Evolutionary conservation across 176 grass and related monocot species (phyloP).

Genomic region (Triticum turgidum): DNA sequence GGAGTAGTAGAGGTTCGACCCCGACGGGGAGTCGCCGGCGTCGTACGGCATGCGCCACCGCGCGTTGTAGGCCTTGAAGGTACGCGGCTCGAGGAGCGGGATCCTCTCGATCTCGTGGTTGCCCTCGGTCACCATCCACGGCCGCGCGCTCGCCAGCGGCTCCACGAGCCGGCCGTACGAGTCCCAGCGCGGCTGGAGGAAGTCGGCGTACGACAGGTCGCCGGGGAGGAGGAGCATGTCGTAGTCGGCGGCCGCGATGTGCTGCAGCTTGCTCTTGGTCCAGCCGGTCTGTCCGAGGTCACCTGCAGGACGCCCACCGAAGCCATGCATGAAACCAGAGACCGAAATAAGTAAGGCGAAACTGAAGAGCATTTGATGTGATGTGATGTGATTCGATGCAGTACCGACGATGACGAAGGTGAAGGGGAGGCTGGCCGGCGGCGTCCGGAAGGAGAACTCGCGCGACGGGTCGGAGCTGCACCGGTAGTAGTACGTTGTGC

Average conservation of each 20-base stretch:
- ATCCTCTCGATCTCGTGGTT: slow-evolving; percentile 53
- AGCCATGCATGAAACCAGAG: not conserved
- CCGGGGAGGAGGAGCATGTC: slow-evolving; percentile 16
- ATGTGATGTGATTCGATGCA: not conserved
- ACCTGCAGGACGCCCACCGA: not conserved
- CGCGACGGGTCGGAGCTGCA: slow-evolving; percentile 39
- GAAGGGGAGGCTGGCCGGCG: slow-evolving; percentile 48
- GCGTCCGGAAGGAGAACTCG: slow-evolving; percentile 68
- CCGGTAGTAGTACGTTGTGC: slow-evolving; percentile 55
- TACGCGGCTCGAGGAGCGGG: not conserved
- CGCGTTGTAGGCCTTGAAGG: slow-evolving; percentile 47
- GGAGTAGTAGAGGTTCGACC: slow-evolving; percentile 67
- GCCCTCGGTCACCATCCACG: slow-evolving; percentile 22
- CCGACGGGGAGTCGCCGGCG: slow-evolving; percentile 41
- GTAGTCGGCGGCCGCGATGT: slow-evolving; percentile 40
- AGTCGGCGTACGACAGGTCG: not conserved
- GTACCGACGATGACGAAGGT: slow-evolving; percentile 41
- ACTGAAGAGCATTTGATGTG: not conserved
- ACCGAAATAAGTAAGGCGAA: not conserved
- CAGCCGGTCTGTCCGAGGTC: not conserved
- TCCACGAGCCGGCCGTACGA: slow-evolving; percentile 45
- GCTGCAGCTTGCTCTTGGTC: slow-evolving; percentile 8
- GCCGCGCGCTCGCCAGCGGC: slow-evolving; percentile 11
- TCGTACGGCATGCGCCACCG: slow-evolving; percentile 69
- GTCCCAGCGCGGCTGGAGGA: slow-evolving; percentile 3